Percentiles rank a stretch among this genome's conserved stretches.
Conservation (phyloP, 176 grass and related monocot genomes). For the Oryza longistaminata region DNA sequence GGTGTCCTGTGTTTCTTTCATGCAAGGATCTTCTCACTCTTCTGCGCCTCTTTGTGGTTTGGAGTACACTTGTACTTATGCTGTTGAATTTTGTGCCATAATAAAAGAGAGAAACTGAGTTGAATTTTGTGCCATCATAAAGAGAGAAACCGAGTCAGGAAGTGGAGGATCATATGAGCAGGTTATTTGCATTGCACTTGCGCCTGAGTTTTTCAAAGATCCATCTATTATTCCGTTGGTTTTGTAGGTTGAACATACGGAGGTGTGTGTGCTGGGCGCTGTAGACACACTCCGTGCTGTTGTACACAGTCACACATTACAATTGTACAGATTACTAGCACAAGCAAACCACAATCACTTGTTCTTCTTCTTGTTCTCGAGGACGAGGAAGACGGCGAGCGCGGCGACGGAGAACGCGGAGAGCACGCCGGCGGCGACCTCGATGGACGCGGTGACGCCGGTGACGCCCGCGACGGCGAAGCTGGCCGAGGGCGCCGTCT, state of each 20-base stretch:
- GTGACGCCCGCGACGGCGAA: constrained; percentile 55
- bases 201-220: not conserved
- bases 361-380: constrained; percentile 53
- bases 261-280: no score
- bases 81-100: not conserved
- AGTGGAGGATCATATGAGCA: not conserved
- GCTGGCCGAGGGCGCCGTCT: constrained; percentile 38
- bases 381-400: constrained; percentile 50
- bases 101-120: not conserved
- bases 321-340: not conserved
- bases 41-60: no score
- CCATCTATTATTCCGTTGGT: not conserved
- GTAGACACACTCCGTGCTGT: no score
- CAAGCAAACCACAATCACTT: constrained; percentile 5
- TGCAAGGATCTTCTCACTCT: no score
- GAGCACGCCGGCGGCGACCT: constrained; percentile 52
- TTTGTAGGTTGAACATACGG: not conserved
- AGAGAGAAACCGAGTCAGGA: no score
- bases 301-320: not conserved
- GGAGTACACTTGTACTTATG: no score
- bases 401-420: constrained; percentile 53
- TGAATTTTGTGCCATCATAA: not conserved
- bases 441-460: constrained; percentile 42
- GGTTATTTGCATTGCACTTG: not conserved
- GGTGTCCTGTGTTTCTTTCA: no score